A percentile compares a stretch with the other conserved stretches of the same genome.
Evolutionary conservation across 495 filamentous ascomycete genomes (phyloP).

Genomic region (Lichenothelia convexa): DNA sequence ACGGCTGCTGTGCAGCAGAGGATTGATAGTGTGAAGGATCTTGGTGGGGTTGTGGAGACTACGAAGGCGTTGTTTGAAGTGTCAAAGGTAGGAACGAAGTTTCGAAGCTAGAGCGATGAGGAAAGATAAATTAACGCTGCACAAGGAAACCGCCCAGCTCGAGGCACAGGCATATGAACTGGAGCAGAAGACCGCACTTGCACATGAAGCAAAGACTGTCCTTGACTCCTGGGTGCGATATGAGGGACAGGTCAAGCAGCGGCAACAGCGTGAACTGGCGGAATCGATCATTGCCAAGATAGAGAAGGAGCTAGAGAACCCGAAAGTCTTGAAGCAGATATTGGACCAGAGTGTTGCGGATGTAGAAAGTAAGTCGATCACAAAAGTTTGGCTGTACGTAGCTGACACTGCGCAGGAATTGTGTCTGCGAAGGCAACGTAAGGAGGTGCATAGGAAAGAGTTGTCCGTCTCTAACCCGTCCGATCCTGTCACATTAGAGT

Average conservation of each 20-base stretch:
- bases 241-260: constrained; percentile 93
- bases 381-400: neutral
- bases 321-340: constrained; percentile 85
- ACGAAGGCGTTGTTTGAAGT: constrained; percentile 95
- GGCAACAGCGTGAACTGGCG: constrained; percentile 91
- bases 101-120: neutral
- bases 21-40: constrained; percentile 82
- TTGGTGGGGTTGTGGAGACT: constrained; percentile 81
- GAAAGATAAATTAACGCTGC: no score
- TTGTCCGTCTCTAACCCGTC: no score
- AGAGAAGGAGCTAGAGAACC: constrained; percentile 93
- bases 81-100: constrained; percentile 54
- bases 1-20: constrained; percentile 82
- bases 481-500: no score
- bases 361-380: constrained; percentile 68
- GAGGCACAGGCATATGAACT: constrained; percentile 93
- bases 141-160: constrained; percentile 87
- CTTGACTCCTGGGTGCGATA: constrained; percentile 98
- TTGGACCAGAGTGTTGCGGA: constrained; percentile 87
- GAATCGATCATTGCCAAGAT: constrained; percentile 88
- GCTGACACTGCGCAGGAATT: constrained; percentile 5
- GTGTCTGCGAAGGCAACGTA: constrained; percentile 9
- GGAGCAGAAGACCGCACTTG: constrained; percentile 81
- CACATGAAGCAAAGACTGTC: constrained; percentile 79
- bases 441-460: no score